Conservation (phyloP, 768 basidiomycete genomes). For the Dioszegia hungarica region DNA sequence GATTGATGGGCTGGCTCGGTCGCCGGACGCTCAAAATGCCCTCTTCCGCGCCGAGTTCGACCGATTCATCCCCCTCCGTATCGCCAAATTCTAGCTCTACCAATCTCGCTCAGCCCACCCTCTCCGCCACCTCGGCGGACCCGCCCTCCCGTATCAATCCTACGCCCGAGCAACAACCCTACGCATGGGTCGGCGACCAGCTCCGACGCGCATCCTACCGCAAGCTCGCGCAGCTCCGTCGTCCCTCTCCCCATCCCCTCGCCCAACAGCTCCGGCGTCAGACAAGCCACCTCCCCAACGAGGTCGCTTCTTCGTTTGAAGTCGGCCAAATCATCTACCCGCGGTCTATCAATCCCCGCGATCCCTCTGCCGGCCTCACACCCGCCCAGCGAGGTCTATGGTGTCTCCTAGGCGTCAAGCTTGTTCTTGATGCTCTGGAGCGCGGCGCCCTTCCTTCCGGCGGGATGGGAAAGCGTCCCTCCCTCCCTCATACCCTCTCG, state of each 20-base stretch:
- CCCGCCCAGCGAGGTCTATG: constrained; percentile 26
- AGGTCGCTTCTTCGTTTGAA: constrained; percentile 33
- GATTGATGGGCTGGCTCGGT: constrained; percentile 7
- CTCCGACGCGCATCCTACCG: constrained; percentile 25
- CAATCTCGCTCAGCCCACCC: neutral
- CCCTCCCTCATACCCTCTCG: neutral
- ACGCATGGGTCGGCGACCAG: constrained; percentile 20
- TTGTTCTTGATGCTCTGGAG: constrained; percentile 17
- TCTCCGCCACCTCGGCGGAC: neutral
- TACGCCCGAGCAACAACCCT: neutral
- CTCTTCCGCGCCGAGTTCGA: neutral
- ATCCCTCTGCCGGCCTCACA: constrained; percentile 9
- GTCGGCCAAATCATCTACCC: constrained; percentile 34
- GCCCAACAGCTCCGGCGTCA: constrained; percentile 27
- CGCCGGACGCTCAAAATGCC: constrained; percentile 1
- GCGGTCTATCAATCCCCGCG: constrained; percentile 20
- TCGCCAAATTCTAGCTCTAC: constrained; percentile 1
- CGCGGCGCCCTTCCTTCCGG: constrained; percentile 17
- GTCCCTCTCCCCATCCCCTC: constrained; percentile 38
- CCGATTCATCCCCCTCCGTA: neutral
- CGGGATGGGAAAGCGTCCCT: constrained; percentile 1
- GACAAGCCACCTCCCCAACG: constrained; percentile 28
- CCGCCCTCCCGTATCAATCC: neutral
- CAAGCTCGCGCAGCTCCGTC: constrained; percentile 30
- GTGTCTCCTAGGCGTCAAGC: constrained; percentile 15